These are phyloP conservation scores for Paxillus rubicundulus DNA, from an alignment of 768 basidiomycete genomes.

Conservation along the genomic window DNA sequence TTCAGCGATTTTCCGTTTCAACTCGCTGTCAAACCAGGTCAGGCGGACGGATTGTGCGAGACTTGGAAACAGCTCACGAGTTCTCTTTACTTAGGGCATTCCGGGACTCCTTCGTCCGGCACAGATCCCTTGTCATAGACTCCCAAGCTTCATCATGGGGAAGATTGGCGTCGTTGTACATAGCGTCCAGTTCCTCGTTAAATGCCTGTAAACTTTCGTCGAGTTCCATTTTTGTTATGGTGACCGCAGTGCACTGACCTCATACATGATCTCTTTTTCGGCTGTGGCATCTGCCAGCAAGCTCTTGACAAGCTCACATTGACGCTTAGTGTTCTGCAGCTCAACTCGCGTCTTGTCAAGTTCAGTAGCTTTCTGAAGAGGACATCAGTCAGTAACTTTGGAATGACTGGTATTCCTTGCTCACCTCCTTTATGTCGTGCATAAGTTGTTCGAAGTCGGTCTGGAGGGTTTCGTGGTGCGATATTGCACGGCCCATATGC, in stretches of 20 bases:
- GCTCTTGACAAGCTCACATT: slow-evolving; percentile 77
- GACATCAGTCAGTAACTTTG: background rate
- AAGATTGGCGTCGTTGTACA: slow-evolving; percentile 83
- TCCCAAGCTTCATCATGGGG: slow-evolving; percentile 82
- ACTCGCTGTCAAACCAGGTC: slow-evolving; percentile 42
- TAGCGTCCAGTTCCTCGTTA: slow-evolving; percentile 89
- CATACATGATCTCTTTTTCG: slow-evolving; percentile 93
- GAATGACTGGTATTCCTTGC: slow-evolving; percentile 5
- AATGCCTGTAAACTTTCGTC: slow-evolving; percentile 60
- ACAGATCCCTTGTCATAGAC: slow-evolving; percentile 72
- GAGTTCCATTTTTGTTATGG: background rate
- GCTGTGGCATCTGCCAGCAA: slow-evolving; percentile 73
- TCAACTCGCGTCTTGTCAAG: slow-evolving; percentile 62
- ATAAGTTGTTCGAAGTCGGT: slow-evolving; percentile 48
- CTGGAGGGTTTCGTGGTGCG: slow-evolving; percentile 56
- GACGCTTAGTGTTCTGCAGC: slow-evolving; percentile 65
- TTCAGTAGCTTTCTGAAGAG: slow-evolving; percentile 55
- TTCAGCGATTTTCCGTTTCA: slow-evolving; percentile 70
- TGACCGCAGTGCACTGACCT: slow-evolving; percentile 49
- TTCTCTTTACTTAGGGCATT: slow-evolving; percentile 80
- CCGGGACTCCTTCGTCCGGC: slow-evolving; percentile 69
- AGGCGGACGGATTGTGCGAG: slow-evolving; percentile 1
- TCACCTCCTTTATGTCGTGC: slow-evolving; percentile 58
- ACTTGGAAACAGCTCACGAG: slow-evolving; percentile 48
- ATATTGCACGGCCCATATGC: slow-evolving; percentile 48